phyloP scores from a whole-genome alignment of 176 grass and related monocot species.

The Microstegium vimineum region DNA sequence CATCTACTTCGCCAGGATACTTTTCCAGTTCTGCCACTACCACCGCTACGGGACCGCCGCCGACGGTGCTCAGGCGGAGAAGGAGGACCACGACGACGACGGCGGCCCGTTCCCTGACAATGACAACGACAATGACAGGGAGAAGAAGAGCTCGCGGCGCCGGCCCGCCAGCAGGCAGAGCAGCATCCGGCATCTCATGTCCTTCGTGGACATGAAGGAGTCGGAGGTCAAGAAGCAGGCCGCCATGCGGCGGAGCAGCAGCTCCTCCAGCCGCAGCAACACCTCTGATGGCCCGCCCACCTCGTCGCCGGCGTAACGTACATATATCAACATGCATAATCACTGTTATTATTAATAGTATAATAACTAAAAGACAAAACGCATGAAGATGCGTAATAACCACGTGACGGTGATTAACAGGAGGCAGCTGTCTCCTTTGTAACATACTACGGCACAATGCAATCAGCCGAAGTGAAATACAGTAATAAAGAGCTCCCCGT shows the following conservation, averaged over 20 bases:
- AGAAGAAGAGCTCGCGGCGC: constrained; percentile 21
- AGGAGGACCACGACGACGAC: too few relatives aligned
- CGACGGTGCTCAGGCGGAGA: too few relatives aligned
- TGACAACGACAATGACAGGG: neutral
- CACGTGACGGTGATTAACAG: too few relatives aligned
- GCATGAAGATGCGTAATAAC: too few relatives aligned
- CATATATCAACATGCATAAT: too few relatives aligned
- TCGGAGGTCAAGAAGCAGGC: constrained; percentile 55
- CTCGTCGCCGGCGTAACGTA: neutral
- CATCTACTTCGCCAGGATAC: constrained; percentile 50
- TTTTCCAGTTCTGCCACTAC: constrained; percentile 62
- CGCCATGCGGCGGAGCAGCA: constrained; percentile 69
- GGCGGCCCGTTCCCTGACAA: too few relatives aligned
- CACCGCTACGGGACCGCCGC: neutral
- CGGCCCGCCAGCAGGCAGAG: constrained; percentile 31
- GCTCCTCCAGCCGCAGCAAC: constrained; percentile 32
- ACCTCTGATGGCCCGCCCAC: neutral
- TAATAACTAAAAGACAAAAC: too few relatives aligned
- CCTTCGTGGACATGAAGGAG: constrained; percentile 87
- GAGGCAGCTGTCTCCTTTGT: too few relatives aligned
- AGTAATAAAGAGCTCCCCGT: too few relatives aligned
- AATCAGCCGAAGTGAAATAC: too few relatives aligned
- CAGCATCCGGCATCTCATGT: constrained; percentile 60
- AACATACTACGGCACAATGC: too few relatives aligned
- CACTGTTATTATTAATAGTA: too few relatives aligned